phyloP scores from a whole-genome alignment of 495 filamentous ascomycete species.

The Penicillium cataractarum region DNA sequence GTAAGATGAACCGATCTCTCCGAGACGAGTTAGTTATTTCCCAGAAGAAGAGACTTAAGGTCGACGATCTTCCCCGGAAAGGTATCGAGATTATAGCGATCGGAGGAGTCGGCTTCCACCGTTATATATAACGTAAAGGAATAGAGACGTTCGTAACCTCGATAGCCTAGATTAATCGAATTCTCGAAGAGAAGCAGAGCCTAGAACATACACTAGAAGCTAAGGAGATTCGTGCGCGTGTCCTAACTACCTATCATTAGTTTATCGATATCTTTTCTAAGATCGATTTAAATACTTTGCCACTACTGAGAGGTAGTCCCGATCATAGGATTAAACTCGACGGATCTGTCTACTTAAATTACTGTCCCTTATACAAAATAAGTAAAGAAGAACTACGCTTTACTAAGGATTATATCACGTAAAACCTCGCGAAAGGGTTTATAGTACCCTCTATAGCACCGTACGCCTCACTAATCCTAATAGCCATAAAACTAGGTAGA shows the following conservation, averaged over 20 bases:
- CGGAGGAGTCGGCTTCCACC: not conserved
- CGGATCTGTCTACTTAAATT: not conserved
- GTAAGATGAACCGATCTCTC: not conserved
- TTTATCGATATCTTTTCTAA: constrained; percentile 11
- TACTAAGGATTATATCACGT: not conserved
- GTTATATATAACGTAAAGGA: not conserved
- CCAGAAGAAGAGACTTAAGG: not conserved
- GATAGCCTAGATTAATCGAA: not conserved
- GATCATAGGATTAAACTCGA: constrained; percentile 9
- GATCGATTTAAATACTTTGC: constrained; percentile 9
- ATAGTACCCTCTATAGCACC: constrained; percentile 39
- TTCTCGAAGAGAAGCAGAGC: not conserved
- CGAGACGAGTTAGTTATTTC: not conserved
- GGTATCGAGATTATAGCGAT: not conserved
- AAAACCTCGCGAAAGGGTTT: constrained; percentile 30
- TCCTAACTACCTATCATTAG: not conserved
- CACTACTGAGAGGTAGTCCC: not conserved
- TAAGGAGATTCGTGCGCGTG: not conserved
- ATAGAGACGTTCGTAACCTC: not conserved
- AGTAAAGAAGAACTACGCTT: constrained; percentile 5
- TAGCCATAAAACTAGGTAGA: constrained; percentile 37
- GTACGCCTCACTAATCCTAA: constrained; percentile 35
- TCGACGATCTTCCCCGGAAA: not conserved
- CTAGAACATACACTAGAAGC: not conserved
- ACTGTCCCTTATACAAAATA: constrained; percentile 12